Base-by-base conservation (phyloP, 805 yeast genomes). In the Danielia oregonensis region DNA sequence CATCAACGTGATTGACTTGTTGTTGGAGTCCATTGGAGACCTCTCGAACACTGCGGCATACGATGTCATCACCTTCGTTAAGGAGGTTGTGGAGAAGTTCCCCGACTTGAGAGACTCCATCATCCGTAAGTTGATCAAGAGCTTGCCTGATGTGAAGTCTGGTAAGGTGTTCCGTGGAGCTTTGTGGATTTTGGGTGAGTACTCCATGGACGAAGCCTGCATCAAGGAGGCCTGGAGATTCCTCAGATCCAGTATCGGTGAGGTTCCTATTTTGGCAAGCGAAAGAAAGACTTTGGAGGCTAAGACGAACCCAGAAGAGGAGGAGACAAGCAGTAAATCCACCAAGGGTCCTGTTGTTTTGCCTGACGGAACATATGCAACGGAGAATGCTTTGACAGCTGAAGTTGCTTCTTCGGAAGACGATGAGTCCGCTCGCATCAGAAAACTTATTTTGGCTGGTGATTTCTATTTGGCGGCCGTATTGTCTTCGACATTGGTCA, bases 351-450 rank as follows among this genome's bases (percentile, higher is more conserved):
- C 97, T 14, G 81, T 83, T 40, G 82, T 93, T 39, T 72, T 93
- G 46, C 96, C 98, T n/a, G 99, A 93, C 65, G 99, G 99, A 49
- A 93, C 99, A 0, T 93, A 93, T 62, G 98, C 98, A 18, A 86
- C 96, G 26, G 98, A 93, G 63, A 78, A 79, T 43, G 93, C 95
- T 0, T 63, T 82, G 37, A 83, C 83, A 11, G 64, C 78, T 4
- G 68, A 66, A 26, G 39, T 45, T 17, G 43, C 49, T 6, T 44
- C 44, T 11, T 59, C 57, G 5, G 59, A 54, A 4, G 56, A 60
- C n/a, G 65, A 71, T n/a, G 57, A 60, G 11, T 46, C 51, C 15
- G 72, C 70, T 46, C 86, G 95, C 29, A 67, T 94, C 48, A 82
- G 98, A 52, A 77, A 80, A 39, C 76, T 87, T 31, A 77, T 94